Base-by-base conservation (phyloP, 371 early-diverging fungal species). In the Circinella umbellata region DNA sequence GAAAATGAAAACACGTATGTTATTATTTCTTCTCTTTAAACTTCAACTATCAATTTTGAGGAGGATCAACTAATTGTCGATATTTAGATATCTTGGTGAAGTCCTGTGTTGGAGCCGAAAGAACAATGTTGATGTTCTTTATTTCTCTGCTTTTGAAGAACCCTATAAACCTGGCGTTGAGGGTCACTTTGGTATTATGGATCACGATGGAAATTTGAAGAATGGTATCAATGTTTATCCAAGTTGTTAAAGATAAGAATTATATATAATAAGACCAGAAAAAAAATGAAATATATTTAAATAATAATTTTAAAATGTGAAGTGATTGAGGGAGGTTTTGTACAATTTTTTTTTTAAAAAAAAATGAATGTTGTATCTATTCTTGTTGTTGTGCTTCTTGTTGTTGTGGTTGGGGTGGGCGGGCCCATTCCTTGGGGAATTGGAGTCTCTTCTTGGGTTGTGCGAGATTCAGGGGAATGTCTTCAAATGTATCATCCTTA, bases 361-460 rank as follows among this genome's bases (percentile, higher is more conserved):
- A 9, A 42, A 9, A 42, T 42, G 11, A 9, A 3, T 3, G 42
- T 54, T 36, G 27, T 34, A 9, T 48, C 36, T 48, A 47, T 18
- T 53, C 37, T 36, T 48, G 27, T 27, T 68, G 4, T 61, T 62
- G 18, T 18, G 48, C 20, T 61, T 70, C 37, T 59, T 47, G 18
- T 17, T 37, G 59, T 47, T 38, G 18, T 20, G 46, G 68, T 51
- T 69, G 63, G 18, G 62, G 67, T 10, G 83, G 82, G n/a, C 81
- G 79, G n/a, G 76, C 78, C 91, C 91, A 91, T 76, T 89, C 91
- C 69, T 81, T 83, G 8, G 91, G 91, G 73, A 90, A 91, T 48
- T 79, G 73, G 46, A 88, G 73, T 70, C 79, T 84, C 70, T 81
- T 81, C 78, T 86, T 88, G 18, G 82, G 79, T 73, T 88, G 81